Evolutionary conservation across 2,329 filamentous ascomycete species (phyloP).

Genomic region (Hortaea sp.): DNA sequence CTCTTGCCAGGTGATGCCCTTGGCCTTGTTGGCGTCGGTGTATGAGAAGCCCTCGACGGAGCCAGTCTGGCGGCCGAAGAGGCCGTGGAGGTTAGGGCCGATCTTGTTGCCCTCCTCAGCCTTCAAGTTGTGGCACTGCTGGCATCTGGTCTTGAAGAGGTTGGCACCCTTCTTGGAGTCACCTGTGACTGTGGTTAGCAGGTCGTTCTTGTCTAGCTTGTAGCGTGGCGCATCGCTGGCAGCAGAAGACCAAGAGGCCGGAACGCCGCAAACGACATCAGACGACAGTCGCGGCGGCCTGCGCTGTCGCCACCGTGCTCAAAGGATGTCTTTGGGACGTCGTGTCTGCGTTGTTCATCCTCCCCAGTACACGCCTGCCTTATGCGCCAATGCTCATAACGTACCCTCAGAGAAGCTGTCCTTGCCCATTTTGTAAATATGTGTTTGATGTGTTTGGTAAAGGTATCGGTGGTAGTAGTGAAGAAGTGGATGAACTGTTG

Average conservation of each 20-base stretch:
- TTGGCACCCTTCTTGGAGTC: conserved; percentile 93
- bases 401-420: conserved; percentile 28
- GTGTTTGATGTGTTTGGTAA: neutral
- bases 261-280: too few relatives aligned
- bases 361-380: too few relatives aligned
- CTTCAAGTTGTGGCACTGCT: conserved; percentile 96
- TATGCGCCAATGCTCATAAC: conserved; percentile 4
- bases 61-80: conserved; percentile 93
- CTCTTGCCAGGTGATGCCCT: conserved; percentile 83
- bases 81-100: conserved; percentile 90
- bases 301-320: too few relatives aligned
- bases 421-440: conserved; percentile 23
- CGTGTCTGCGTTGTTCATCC: too few relatives aligned
- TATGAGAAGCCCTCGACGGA: conserved; percentile 88
- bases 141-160: conserved; percentile 98
- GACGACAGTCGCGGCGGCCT: too few relatives aligned
- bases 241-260: neutral
- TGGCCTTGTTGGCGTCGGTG: conserved; percentile 99
- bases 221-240: conserved; percentile 2
- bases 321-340: too few relatives aligned
- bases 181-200: conserved; percentile 44
- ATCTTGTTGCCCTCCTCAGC: conserved; percentile 91
- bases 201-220: neutral
- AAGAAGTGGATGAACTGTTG: conserved; percentile 5
- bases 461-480: neutral